Evolutionary conservation across 495 filamentous ascomycete genomes (phyloP), one percentile per base, ranked within the genome.

Genomic region (Xylaria telfairii): DNA sequence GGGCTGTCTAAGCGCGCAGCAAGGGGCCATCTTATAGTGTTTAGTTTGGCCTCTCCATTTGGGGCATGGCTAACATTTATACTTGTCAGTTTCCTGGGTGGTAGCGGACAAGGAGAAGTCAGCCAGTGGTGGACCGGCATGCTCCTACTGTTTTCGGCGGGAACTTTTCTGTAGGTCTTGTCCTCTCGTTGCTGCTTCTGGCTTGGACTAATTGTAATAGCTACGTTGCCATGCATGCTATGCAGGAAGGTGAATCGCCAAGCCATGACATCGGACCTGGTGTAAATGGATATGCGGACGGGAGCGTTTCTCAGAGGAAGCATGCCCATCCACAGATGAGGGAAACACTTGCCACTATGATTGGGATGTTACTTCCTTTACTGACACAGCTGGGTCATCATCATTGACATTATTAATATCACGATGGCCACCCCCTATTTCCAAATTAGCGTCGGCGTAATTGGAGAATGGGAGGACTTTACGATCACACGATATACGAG

Each of bases 201-300:
- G 59, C 34, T 49, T 68, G 54, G 53, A 72, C 71, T 79, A 69
- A 81, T 63, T 13, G 47, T 68, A 37, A 13, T 66, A 97, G 94
- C 77, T 98, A 99, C 76, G 96, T 99, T 34, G 96, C 96, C 2
- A 97, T 98, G 95, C 96, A 99, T 77, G 93, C 94, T 3, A 97
- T 98, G 94, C 93, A 95, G 77, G 94, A 97, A 75, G 90, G 91
- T 54, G 88, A 89, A 57, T 68, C 80, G 72, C 72, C 83, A 60
- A 47, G 76, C 67, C 73, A 87, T 67, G 87, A 90, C 15, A 87
- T 88, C 56, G 84, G 85, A 68, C 76, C 78, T 9, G 78, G 79
- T 41, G 76, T 78, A 32, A 94, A 93, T 76, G 92, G 92, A 30
- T 94, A 91, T 75, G 77, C 86, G 15, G 91, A 94, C 9, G 85